Evolutionary conservation across 1,139 yeast species (phyloP).

Genomic region (Geotrichum candidum): DNA sequence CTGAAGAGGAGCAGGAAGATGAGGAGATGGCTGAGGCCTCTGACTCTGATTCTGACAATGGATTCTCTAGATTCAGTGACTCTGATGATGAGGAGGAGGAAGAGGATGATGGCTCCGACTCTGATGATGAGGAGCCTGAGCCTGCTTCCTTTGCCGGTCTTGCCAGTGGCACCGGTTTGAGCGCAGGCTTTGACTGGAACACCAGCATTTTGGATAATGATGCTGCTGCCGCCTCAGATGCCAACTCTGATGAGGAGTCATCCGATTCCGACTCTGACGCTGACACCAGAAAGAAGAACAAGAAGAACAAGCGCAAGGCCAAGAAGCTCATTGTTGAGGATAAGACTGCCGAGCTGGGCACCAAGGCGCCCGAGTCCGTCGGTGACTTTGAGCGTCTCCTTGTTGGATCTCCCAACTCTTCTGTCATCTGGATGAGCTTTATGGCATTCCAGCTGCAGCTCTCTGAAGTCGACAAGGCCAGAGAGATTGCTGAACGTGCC

Average conservation of each 20-base stretch:
- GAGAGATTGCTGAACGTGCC: constrained; percentile 90
- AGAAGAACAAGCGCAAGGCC: constrained; percentile 37
- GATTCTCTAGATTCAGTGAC: constrained; percentile 18
- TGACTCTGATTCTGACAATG: constrained; percentile 22
- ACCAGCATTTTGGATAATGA: constrained; percentile 82
- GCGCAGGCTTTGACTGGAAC: constrained; percentile 92
- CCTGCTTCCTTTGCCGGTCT: constrained; percentile 16
- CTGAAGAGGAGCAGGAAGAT: constrained; percentile 32
- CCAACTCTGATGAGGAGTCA: constrained; percentile 38
- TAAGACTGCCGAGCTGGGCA: constrained; percentile 73
- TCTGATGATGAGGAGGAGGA: constrained; percentile 31
- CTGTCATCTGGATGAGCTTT: constrained; percentile 93
- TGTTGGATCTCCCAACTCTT: constrained; percentile 88
- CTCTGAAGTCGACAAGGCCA: constrained; percentile 88
- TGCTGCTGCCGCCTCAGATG: constrained; percentile 36
- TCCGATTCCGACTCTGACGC: constrained; percentile 45
- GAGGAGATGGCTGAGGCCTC: constrained; percentile 33
- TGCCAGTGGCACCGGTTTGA: constrained; percentile 48
- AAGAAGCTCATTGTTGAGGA: constrained; percentile 54
- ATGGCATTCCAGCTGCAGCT: constrained; percentile 96
- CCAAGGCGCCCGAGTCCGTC: constrained; percentile 82
- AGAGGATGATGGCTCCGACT: constrained; percentile 29
- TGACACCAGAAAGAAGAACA: constrained; percentile 33
- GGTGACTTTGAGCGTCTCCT: constrained; percentile 86
- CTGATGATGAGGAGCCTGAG: constrained; percentile 12